Evolutionary conservation across 2,329 filamentous ascomycete species (phyloP).

Genomic region (Didymellaceae sp.): DNA sequence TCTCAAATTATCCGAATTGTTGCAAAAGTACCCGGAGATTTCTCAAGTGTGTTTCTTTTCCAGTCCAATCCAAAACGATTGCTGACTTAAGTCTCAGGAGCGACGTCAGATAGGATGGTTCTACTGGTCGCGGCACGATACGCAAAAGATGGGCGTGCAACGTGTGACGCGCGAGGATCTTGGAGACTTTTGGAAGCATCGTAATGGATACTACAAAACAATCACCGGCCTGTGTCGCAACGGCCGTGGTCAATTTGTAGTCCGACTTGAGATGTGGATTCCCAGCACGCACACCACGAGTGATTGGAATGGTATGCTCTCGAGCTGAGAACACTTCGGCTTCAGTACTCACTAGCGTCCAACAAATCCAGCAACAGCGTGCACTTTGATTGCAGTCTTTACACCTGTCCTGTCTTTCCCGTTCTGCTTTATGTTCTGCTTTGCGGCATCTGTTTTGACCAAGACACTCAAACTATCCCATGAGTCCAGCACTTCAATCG

Average conservation of each 20-base stretch:
- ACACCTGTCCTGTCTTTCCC: not conserved
- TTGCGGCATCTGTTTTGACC: not conserved
- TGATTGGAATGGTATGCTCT: conserved; percentile 5
- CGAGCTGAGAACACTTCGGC: not conserved
- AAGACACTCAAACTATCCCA: not conserved
- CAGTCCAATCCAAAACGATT: not conserved
- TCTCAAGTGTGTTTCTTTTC: not conserved
- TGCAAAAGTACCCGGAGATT: not conserved
- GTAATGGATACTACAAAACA: conserved; percentile 10
- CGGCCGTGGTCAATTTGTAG: conserved; percentile 1
- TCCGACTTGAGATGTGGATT: conserved; percentile 26
- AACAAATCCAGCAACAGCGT: not conserved
- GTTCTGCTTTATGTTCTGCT: not conserved
- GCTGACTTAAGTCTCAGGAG: conserved; percentile 1
- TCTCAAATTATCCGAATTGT: not conserved
- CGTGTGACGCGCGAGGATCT: conserved; percentile 13
- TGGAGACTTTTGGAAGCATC: conserved; percentile 21
- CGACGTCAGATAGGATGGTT: conserved; percentile 24
- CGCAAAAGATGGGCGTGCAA: conserved; percentile 14
- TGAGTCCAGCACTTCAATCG: not conserved
- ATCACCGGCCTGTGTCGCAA: conserved; percentile 11
- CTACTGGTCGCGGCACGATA: conserved; percentile 4
- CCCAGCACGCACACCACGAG: conserved; percentile 14
- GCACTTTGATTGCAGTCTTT: not conserved
- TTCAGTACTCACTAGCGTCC: not conserved